Evolutionary conservation across 768 basidiomycete species (phyloP).

Genomic region (Cyclocybe aegerita): DNA sequence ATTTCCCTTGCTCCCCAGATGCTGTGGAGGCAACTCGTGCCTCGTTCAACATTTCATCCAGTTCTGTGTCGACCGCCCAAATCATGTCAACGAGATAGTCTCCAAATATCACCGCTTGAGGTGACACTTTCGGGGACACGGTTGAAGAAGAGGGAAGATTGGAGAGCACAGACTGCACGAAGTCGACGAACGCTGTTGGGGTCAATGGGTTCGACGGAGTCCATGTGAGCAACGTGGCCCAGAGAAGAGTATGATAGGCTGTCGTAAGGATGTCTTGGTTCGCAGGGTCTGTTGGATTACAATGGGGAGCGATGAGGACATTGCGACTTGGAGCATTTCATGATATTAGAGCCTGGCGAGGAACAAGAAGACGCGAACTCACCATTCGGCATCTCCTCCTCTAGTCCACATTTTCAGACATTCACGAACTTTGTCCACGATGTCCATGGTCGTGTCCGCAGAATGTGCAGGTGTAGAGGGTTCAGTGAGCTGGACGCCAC

Average conservation of each 20-base stretch:
- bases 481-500: conserved; percentile 9
- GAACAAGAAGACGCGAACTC: conserved; percentile 20
- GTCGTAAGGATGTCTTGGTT: conserved; percentile 60
- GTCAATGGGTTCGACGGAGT: conserved; percentile 45
- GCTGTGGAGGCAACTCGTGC: conserved; percentile 41
- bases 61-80: conserved; percentile 76
- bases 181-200: conserved; percentile 53
- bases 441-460: conserved; percentile 46
- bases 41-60: conserved; percentile 70
- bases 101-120: conserved; percentile 50
- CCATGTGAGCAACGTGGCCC: conserved; percentile 59
- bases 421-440: conserved; percentile 50
- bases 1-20: conserved; percentile 32
- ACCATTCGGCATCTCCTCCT: conserved; percentile 68
- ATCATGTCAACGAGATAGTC: conserved; percentile 77
- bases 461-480: not conserved
- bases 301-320: conserved; percentile 59
- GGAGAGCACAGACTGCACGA: conserved; percentile 61
- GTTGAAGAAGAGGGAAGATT: conserved; percentile 72
- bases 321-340: conserved; percentile 46
- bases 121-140: conserved; percentile 46
- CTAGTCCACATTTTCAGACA: conserved; percentile 55
- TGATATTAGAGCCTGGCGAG: conserved; percentile 4
- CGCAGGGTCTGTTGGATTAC: conserved; percentile 52
- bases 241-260: conserved; percentile 67